These are phyloP conservation scores for Akanthomyces muscarius DNA, from an alignment of 2,329 filamentous ascomycete genomes.

Conservation along the genomic window DNA sequence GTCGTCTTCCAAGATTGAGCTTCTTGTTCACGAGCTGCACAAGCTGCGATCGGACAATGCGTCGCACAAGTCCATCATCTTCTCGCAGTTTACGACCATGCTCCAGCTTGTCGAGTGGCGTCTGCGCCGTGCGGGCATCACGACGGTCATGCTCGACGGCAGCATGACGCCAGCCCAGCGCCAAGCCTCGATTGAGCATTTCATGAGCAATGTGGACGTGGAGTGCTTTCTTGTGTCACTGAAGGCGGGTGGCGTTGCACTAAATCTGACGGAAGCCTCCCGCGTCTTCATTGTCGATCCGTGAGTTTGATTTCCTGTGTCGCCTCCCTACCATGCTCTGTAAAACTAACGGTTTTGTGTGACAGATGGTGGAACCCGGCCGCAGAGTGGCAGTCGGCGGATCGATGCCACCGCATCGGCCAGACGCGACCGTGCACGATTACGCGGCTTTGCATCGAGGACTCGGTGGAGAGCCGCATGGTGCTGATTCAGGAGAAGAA, in stretches of 20 bases:
- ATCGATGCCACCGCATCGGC: conserved; percentile 90
- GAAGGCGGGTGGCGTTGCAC: conserved; percentile 90
- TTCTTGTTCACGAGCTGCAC: conserved; percentile 91
- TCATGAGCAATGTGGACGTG: conserved; percentile 91
- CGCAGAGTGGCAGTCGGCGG: conserved; percentile 98
- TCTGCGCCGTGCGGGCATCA: conserved; percentile 91
- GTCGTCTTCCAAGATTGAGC: conserved; percentile 95
- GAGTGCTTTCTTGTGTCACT: conserved; percentile 95
- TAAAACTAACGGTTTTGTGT: conserved; percentile 24
- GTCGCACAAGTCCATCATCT: conserved; percentile 94
- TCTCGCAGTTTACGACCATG: conserved; percentile 97
- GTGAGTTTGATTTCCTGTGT: conserved; percentile 48
- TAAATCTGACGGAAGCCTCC: conserved; percentile 93
- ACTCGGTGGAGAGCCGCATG: conserved; percentile 94
- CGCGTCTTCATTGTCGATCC: conserved; percentile 95
- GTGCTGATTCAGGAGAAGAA: conserved; percentile 98
- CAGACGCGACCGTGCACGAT: conserved; percentile 92
- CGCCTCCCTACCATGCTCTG: not conserved
- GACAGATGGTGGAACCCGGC: conserved; percentile 97
- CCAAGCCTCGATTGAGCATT: conserved; percentile 90
- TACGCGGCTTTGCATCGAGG: conserved; percentile 91
- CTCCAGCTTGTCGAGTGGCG: conserved; percentile 96
- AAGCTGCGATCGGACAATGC: conserved; percentile 87
- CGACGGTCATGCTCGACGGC: conserved; percentile 95
- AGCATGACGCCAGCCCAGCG: conserved; percentile 94